phyloP scores from a whole-genome alignment of 2,329 filamentous ascomycete genomes.

The Dendryphion nanum region DNA sequence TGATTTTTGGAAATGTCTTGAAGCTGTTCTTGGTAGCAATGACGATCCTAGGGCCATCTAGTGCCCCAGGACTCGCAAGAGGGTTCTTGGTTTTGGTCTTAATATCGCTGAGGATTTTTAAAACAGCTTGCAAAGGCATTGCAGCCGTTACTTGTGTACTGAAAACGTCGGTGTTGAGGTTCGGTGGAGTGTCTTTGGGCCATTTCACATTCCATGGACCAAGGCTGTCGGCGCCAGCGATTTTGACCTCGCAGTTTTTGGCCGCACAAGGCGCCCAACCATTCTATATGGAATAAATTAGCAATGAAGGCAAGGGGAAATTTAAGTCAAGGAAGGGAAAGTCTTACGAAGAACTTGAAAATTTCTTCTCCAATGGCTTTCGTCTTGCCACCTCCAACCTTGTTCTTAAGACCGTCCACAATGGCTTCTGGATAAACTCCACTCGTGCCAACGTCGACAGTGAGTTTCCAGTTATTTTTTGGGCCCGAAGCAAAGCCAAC shows the following conservation, averaged over 20 bases:
- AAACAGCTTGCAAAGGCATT: slow-evolving; percentile 7
- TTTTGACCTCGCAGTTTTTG: neutral
- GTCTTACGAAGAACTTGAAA: slow-evolving; percentile 9
- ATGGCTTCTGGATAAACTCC: slow-evolving; percentile 7
- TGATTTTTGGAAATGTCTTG: slow-evolving; percentile 8
- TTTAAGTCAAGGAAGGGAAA: neutral
- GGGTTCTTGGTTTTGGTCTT: slow-evolving; percentile 2
- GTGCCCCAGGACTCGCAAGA: neutral
- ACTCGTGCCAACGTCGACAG: slow-evolving; percentile 2
- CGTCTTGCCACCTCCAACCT: slow-evolving; percentile 9
- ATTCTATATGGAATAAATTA: too few species aligned
- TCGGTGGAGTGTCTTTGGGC: neutral
- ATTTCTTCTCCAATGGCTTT: slow-evolving; percentile 9
- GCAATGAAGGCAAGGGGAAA: neutral
- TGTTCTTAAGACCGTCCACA: slow-evolving; percentile 9
- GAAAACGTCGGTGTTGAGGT: too few species aligned
- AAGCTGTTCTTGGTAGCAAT: neutral
- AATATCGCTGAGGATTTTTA: slow-evolving; percentile 5
- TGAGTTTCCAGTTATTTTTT: neutral
- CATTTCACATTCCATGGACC: neutral
- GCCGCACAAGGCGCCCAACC: neutral
- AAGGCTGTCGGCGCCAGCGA: neutral
- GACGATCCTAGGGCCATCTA: neutral
- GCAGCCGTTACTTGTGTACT: slow-evolving; percentile 8
- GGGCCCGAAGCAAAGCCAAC: neutral